Percentiles rank a stretch among this genome's conserved stretches.
These are phyloP conservation scores for Kluyveromyces sp. DNA, from an alignment of 1,139 yeast genomes.

Conservation along the genomic window DNA sequence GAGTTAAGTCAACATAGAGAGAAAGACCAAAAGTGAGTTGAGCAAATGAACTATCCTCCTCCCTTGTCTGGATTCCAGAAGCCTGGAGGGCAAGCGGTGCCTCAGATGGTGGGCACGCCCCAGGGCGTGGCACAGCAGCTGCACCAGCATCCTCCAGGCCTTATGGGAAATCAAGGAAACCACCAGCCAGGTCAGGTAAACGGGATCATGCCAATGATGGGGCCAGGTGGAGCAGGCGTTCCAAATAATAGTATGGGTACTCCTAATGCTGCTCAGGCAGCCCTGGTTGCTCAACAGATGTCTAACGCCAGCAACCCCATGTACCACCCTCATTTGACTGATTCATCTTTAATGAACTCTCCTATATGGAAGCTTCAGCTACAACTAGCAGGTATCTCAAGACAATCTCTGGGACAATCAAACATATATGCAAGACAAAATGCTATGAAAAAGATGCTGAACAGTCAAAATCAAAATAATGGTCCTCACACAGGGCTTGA, in stretches of 20 bases:
- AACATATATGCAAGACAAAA: constrained; percentile 91
- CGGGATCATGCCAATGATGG: constrained; percentile 12
- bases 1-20: background rate
- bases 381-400: constrained; percentile 70
- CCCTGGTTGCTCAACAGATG: constrained; percentile 11
- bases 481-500: background rate
- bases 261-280: constrained; percentile 7
- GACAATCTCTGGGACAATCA: constrained; percentile 59
- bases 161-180: constrained; percentile 9
- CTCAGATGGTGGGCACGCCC: constrained; percentile 16
- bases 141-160: constrained; percentile 13
- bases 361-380: constrained; percentile 83
- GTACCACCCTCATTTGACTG: constrained; percentile 42
- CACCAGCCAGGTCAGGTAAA: constrained; percentile 14
- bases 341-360: constrained; percentile 40
- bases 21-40: background rate
- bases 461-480: constrained; percentile 42
- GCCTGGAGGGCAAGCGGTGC: constrained; percentile 13
- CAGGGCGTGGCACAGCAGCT: constrained; percentile 14
- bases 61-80: constrained; percentile 17
- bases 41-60: constrained; percentile 16
- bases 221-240: constrained; percentile 7
- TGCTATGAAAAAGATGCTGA: constrained; percentile 50
- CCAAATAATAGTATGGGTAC: constrained; percentile 12
- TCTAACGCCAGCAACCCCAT: constrained; percentile 32